Conservation (phyloP, 805 yeast species). For the Starmera amethionina region DNA sequence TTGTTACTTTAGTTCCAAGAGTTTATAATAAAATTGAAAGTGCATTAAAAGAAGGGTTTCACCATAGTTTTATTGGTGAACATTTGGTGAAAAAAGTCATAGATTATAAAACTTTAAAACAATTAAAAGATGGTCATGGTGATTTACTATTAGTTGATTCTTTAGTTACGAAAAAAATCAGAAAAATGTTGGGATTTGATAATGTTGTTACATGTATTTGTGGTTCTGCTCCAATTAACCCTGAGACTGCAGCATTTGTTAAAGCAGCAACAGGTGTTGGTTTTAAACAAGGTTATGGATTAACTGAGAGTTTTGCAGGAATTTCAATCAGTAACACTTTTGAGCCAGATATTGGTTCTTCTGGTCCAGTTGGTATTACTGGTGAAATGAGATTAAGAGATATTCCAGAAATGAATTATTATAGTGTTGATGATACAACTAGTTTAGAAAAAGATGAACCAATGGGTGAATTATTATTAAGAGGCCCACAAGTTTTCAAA, state of each 20-base stretch:
- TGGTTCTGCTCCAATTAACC: conserved; percentile 57
- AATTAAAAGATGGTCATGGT: conserved; percentile 3
- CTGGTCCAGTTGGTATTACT: conserved; percentile 41
- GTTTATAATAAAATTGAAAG: conserved; percentile 45
- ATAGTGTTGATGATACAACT: conserved; percentile 33
- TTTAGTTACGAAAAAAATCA: conserved; percentile 27
- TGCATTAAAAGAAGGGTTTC: conserved; percentile 23
- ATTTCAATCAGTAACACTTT: conserved; percentile 26
- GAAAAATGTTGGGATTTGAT: conserved; percentile 28
- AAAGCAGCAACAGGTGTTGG: conserved; percentile 37
- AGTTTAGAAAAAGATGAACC: conserved; percentile 2
- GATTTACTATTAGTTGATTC: conserved; percentile 1
- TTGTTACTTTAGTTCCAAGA: conserved; percentile 45
- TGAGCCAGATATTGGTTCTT: conserved; percentile 29
- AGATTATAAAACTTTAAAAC: neutral
- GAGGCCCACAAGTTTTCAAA: conserved; percentile 46
- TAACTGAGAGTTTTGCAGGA: conserved; percentile 59
- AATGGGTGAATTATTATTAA: conserved; percentile 44
- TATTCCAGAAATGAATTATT: conserved; percentile 38
- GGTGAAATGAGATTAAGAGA: conserved; percentile 46
- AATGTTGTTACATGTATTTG: conserved; percentile 22
- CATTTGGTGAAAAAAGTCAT: conserved; percentile 9
- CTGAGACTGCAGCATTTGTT: conserved; percentile 42
- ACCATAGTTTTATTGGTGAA: conserved; percentile 4
- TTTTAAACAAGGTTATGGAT: conserved; percentile 46